Evolutionary conservation across 768 basidiomycete genomes (phyloP), one percentile per base, ranked within the genome.

Genomic region (Lyophyllum decastes): DNA sequence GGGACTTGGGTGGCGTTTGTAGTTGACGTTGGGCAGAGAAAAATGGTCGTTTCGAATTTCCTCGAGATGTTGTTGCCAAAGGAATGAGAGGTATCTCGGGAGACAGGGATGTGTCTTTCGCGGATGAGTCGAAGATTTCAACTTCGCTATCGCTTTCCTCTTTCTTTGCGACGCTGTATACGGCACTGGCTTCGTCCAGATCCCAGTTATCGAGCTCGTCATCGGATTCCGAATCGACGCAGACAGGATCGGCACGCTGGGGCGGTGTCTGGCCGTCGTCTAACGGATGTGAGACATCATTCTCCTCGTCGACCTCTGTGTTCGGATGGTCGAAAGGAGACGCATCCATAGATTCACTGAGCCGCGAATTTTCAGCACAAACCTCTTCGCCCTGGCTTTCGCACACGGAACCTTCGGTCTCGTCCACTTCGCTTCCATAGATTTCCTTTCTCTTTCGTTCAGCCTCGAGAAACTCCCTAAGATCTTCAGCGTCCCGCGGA

Each of bases 381-480:
- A 61, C 64, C 6, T 69, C 67, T 30, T 57, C 60, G 12, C 17
- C 27, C 49, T 33, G 30, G 34, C 41, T 43, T 22, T 66, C 68
- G 40, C 59, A 52, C 10, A 64, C 60, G 7, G 66, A 65, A 25
- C 57, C 64, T 19, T 72, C 69, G 25, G 66, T 74, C 10, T 74
- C 78, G 25, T 82, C 82, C 0, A 77, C 75, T 30, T 78, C 78
- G 25, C 74, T 75, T 1, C 83, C 83, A 58, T 72, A 79, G 50
- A 77, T 52, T 55, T 80, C 82, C 64, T 75, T 82, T 49, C 84
- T 75, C 60, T 63, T 70, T 64, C 67, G 72, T 67, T 92, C 90
- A 1, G 84, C 86, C 55, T 86, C 82, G 65, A 91, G 59, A 54
- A 92, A 92, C 25, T 86, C 85, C 49, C 71, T 72, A 49, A 92